phyloP scores from a whole-genome alignment of 1,139 yeast species.

The Eremothecium cymbalariae region DNA sequence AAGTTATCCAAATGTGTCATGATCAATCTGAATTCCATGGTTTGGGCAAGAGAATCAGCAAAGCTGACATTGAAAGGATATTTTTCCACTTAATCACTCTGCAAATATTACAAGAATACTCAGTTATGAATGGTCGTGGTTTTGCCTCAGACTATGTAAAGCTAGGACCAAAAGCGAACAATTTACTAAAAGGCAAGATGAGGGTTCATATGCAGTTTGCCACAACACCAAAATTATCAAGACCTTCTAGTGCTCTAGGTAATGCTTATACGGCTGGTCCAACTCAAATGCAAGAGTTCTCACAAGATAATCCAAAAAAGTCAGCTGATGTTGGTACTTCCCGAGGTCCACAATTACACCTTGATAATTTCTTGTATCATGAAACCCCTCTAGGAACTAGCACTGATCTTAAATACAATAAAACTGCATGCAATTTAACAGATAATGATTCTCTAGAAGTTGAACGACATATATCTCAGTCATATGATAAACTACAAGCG shows the following conservation, averaged over 20 bases:
- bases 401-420: no score
- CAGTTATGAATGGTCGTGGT: constrained; percentile 64
- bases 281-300: no score
- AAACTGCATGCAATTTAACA: no score
- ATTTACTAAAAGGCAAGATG: constrained; percentile 40
- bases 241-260: constrained; percentile 5
- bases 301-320: no score
- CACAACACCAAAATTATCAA: constrained; percentile 9
- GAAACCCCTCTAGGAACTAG: no score
- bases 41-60: constrained; percentile 52
- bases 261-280: constrained; percentile 8
- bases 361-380: no score
- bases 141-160: constrained; percentile 71
- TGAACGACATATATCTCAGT: constrained; percentile 18
- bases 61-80: constrained; percentile 69
- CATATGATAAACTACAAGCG: constrained; percentile 33
- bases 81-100: constrained; percentile 69
- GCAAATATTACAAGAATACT: constrained; percentile 63
- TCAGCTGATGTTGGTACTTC: no score
- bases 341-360: no score
- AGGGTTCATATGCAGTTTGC: constrained; percentile 43
- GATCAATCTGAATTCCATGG: constrained; percentile 59
- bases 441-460: constrained; percentile 6
- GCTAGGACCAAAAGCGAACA: constrained; percentile 46
- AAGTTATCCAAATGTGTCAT: constrained; percentile 57